Conservation (phyloP, 2,329 filamentous ascomycete species). For the Claviceps digitariae region DNA sequence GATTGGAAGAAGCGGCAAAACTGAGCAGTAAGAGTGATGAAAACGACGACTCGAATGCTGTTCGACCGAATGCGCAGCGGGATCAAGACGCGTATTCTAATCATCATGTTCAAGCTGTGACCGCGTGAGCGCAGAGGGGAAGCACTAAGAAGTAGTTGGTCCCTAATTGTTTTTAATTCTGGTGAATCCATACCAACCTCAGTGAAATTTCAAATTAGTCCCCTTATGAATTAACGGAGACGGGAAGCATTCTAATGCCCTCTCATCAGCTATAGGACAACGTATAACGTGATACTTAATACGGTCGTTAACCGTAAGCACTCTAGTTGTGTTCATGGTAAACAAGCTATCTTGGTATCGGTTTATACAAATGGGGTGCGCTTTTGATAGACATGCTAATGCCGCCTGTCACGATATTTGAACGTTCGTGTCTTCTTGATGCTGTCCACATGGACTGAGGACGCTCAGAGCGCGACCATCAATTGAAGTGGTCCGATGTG, state of each 20-base stretch:
- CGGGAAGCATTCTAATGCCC: background rate
- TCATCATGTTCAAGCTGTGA: constrained; percentile 19
- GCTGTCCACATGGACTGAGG: background rate
- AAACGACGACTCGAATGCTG: background rate
- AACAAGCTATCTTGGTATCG: background rate
- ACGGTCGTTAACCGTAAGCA: background rate
- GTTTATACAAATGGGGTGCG: background rate
- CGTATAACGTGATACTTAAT: background rate
- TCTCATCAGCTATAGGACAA: background rate
- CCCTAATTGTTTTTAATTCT: constrained; percentile 11
- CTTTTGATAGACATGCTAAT: background rate
- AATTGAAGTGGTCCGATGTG: background rate
- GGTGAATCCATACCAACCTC: constrained; percentile 11
- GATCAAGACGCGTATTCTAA: constrained; percentile 17
- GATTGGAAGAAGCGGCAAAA: background rate
- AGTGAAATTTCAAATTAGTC: background rate
- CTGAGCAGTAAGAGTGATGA: background rate
- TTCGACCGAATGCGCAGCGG: constrained; percentile 11
- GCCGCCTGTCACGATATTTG: background rate
- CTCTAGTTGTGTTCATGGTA: background rate
- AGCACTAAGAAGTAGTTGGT: background rate
- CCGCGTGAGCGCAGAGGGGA: constrained; percentile 14
- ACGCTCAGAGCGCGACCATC: background rate
- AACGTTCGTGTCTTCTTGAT: background rate
- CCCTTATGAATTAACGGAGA: background rate